Evolutionary conservation across 305 asterid species (phyloP).

Genomic region (Fraxinus platypoda): DNA sequence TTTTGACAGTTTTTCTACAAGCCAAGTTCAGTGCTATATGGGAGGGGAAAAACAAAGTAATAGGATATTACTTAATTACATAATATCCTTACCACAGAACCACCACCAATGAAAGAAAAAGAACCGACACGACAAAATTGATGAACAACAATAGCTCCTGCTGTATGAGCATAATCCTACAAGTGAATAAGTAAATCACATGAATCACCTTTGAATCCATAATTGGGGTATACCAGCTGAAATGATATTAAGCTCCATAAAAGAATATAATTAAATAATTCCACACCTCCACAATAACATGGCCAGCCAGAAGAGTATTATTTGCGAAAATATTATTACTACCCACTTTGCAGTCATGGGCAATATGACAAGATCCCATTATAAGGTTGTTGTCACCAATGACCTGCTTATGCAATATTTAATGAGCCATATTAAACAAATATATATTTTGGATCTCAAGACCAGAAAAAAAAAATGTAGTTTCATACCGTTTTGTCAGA

Average conservation of each 20-base stretch:
- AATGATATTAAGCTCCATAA: slow-evolving; percentile 5
- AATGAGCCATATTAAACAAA: slow-evolving; percentile 8
- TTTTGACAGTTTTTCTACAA: neutral
- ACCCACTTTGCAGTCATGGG: slow-evolving; percentile 95
- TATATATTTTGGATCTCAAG: neutral
- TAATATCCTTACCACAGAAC: slow-evolving; percentile 69
- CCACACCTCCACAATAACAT: slow-evolving; percentile 82
- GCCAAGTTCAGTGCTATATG: neutral
- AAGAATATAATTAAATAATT: slow-evolving; percentile 14
- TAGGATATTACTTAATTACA: neutral
- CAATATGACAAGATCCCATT: slow-evolving; percentile 94
- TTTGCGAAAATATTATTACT: slow-evolving; percentile 77
- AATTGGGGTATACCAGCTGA: slow-evolving; percentile 8
- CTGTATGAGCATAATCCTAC: slow-evolving; percentile 85
- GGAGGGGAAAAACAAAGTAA: neutral
- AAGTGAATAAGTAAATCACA: slow-evolving; percentile 32
- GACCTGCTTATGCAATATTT: slow-evolving; percentile 46
- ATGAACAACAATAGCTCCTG: slow-evolving; percentile 77
- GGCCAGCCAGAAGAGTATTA: slow-evolving; percentile 91
- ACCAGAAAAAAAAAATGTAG: slow-evolving; percentile 6
- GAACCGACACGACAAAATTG: slow-evolving; percentile 95
- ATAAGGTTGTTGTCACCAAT: slow-evolving; percentile 85
- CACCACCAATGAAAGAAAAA: slow-evolving; percentile 91
- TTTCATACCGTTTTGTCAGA: slow-evolving; percentile 67
- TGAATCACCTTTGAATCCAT: slow-evolving; percentile 19